Conservation (phyloP, 164 flowering plant genomes). For the Santalum album region DNA sequence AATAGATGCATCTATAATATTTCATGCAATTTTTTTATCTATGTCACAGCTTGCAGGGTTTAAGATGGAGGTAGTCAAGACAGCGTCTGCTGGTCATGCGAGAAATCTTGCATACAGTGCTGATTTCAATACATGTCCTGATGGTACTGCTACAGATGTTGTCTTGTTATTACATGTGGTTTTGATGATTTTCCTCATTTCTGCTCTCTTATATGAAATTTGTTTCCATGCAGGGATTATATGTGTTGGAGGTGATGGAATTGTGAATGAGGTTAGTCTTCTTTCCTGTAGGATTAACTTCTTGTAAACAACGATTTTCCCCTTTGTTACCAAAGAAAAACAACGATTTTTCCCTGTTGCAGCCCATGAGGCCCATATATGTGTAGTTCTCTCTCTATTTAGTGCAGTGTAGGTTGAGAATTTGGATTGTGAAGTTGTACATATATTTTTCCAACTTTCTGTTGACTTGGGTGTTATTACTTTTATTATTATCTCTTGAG, state of each 20-base stretch:
- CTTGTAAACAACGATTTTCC: background rate
- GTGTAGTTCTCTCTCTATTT: too few relatives aligned
- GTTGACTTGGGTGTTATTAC: too few relatives aligned
- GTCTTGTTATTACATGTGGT: slow-evolving; percentile 1
- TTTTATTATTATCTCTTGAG: too few relatives aligned
- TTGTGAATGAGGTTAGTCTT: slow-evolving; percentile 86
- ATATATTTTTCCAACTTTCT: too few relatives aligned
- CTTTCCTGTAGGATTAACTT: slow-evolving; percentile 4
- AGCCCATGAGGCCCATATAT: too few relatives aligned
- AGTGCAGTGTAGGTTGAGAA: too few relatives aligned
- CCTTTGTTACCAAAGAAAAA: too few relatives aligned
- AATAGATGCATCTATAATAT: too few relatives aligned
- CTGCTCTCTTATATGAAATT: background rate
- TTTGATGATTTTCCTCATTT: background rate
- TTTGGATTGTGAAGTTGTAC: too few relatives aligned
- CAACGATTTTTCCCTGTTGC: too few relatives aligned
- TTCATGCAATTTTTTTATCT: background rate
- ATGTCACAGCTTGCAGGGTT: slow-evolving; percentile 93
- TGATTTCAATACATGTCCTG: slow-evolving; percentile 90
- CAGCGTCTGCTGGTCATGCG: slow-evolving; percentile 94
- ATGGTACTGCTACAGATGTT: slow-evolving; percentile 49
- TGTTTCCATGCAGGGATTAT: slow-evolving; percentile 62
- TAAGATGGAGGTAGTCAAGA: slow-evolving; percentile 81
- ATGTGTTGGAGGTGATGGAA: slow-evolving; percentile 99
- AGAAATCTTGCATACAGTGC: slow-evolving; percentile 69